phyloP scores from a whole-genome alignment of 2,329 filamentous ascomycete genomes.

The Incumbomyces lentus region DNA sequence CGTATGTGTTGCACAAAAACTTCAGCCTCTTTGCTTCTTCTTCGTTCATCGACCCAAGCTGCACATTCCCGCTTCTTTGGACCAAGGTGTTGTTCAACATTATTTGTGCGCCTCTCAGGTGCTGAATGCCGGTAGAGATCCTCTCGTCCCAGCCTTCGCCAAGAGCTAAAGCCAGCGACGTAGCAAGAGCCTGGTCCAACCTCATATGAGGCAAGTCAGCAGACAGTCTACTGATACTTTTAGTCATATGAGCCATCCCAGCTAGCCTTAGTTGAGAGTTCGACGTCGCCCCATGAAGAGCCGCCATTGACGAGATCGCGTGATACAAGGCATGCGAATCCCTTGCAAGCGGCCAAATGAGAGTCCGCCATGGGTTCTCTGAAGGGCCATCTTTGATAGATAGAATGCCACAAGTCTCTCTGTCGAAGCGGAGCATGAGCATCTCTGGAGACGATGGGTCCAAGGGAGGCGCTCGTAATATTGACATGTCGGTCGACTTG shows the following conservation, averaged over 20 bases:
- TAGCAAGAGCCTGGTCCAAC: conserved; percentile 49
- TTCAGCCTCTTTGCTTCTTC: conserved; percentile 40
- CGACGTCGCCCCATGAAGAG: conserved; percentile 47
- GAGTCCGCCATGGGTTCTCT: conserved; percentile 62
- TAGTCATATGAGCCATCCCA: conserved; percentile 60
- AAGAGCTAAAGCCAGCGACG: conserved; percentile 59
- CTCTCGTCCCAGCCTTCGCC: conserved; percentile 63
- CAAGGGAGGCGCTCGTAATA: conserved; percentile 36
- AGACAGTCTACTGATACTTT: conserved; percentile 49
- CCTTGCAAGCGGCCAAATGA: conserved; percentile 58
- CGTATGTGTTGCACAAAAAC: conserved; percentile 61
- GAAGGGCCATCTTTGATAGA: conserved; percentile 59
- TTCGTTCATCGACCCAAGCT: conserved; percentile 20
- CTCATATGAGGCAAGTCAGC: conserved; percentile 53
- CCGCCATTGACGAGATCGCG: conserved; percentile 58
- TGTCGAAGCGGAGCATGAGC: conserved; percentile 53
- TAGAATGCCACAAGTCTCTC: conserved; percentile 58
- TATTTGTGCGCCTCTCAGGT: conserved; percentile 57
- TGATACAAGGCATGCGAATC: conserved; percentile 57
- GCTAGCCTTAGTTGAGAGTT: conserved; percentile 47
- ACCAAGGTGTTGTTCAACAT: conserved; percentile 51
- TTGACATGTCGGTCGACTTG: conserved; percentile 16
- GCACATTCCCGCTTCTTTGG: conserved; percentile 30
- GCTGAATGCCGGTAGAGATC: conserved; percentile 57
- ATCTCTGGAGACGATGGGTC: conserved; percentile 47